Base-by-base conservation (phyloP, 2,329 filamentous ascomycete species). In the Madurella fahalii region DNA sequence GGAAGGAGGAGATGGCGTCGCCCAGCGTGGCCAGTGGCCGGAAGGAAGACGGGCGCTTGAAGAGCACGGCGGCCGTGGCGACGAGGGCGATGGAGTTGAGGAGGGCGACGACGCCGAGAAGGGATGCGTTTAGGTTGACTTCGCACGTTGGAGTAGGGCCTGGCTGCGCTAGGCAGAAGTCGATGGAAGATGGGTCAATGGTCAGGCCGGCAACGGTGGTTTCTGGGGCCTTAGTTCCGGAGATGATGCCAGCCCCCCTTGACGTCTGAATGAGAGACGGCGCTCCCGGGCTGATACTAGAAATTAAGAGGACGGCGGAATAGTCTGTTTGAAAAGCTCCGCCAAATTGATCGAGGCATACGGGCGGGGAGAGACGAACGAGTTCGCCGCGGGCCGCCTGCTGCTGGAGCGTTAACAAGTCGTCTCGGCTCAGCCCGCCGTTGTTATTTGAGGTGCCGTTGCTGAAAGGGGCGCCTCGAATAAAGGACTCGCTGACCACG, bases 1-100 rank as follows among this genome's bases (percentile, higher is more conserved):
- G 71, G 53, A 81, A 80, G 1, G 77, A 80, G 5, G 71, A 63
- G n/a, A 81, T 67, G 30, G 75, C 75, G 57, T 81, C 78, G 32
- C 78, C 78, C 2, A 80, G 68, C 0, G 77, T 80, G 15, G 75
- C 72, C 4, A 81, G 70, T 1, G 76, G 77, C 15, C 67, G 64
- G 59, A 76, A 74, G 16, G 64, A 65, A 32, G 58, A 73, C 15
- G 64, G 65, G 31, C 53, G 57, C 31, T 55, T 60, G 30, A 59
- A 65, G 2, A 72, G 65, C 34, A 64, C 63, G 43, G 60, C 57
- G 54, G 62, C 68, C n/a, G 68, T 65, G 31, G 65, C 52, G 17
- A 71, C 63, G 43, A 74, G 64, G 5, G 68, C 67, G 42, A 73
- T 57, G 1, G 71, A 65, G 57, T 77, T 76, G 47, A 77, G 61